Base-by-base conservation (phyloP, 2,329 filamentous ascomycete species). In the Aspergillus candidus region DNA sequence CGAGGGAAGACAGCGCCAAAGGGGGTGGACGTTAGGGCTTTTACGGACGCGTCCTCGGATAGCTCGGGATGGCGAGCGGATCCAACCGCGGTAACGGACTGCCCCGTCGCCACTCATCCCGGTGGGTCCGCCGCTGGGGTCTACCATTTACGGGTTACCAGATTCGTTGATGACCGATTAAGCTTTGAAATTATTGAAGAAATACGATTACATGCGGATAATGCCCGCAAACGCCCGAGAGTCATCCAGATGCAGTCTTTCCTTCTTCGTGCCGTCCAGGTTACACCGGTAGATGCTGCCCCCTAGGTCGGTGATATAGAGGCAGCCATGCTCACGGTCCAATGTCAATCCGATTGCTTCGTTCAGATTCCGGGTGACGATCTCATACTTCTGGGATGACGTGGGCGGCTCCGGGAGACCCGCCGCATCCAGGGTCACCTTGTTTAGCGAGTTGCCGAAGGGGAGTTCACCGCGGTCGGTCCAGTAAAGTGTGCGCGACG, bases 391-490 rank as follows among this genome's bases (percentile, higher is more conserved):
- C 15, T 15, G 13, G 13, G 18, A 15, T 4, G 38, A 27, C 15
- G 31, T 11, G 15, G 11, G 12, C 10, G 38, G 11, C 14, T 13
- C 38, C 4, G 38, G 30, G 12, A 40, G 38, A 27, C 38, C 38
- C 15, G 17, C 35, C 3, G 41, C 41, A 7, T 27, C 22, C 22
- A 27, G 22, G 22, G 6, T 27, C 22, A 27, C 22, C 7, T 27
- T 27, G 22, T 80, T 78, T 45, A 82, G 49, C 10, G 71, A 71
- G 54, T 78, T 80, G 0, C 79, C 79, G 7, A 60, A 55, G 0
- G 78, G 78, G 1, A 74, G 58, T 49, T 82, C 79, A 4, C 79
- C 80, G 0, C 79, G 67, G 49, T 82, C 79, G 0, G 79, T 80
- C 79, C 79, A 82, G 58, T 78, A 82, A 18, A 83, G 61, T 1